Evolutionary conservation across 331 rosid species (phyloP).

Genomic region (Ulmus americana): DNA sequence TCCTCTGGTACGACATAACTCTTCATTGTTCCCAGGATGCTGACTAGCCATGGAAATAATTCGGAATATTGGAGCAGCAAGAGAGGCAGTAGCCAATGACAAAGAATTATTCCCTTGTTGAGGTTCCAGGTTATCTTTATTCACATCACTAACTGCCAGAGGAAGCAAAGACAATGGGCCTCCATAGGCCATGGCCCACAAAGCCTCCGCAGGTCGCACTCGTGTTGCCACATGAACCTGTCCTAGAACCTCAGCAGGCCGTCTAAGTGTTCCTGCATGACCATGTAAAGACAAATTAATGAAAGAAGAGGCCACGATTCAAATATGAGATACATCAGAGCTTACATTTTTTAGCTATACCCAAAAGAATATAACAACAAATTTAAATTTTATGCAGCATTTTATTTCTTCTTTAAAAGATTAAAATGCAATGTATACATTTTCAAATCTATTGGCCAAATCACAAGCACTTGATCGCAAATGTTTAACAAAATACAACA

Average conservation of each 20-base stretch:
- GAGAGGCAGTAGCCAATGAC: slow-evolving; percentile 70
- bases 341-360: too few species aligned
- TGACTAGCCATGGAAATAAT: slow-evolving; percentile 66
- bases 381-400: background rate
- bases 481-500: slow-evolving; percentile 11
- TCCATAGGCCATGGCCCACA: slow-evolving; percentile 95
- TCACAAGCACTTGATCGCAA: slow-evolving; percentile 7
- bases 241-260: slow-evolving; percentile 98
- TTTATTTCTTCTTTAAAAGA: background rate
- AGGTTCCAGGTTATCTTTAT: slow-evolving; percentile 71
- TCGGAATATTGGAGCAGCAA: slow-evolving; percentile 84
- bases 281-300: slow-evolving; percentile 21
- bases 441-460: slow-evolving; percentile 3
- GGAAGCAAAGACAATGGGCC: slow-evolving; percentile 97
- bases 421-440: background rate
- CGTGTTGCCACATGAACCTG: slow-evolving; percentile 91
- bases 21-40: slow-evolving; percentile 83
- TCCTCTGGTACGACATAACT: slow-evolving; percentile 68
- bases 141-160: slow-evolving; percentile 59
- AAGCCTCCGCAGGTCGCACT: slow-evolving; percentile 68
- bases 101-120: slow-evolving; percentile 50
- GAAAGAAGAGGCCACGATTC: slow-evolving; percentile 17
- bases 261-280: slow-evolving; percentile 69
- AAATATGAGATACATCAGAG: background rate
- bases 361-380: background rate